phyloP scores from a whole-genome alignment of 441 rosid genomes.

The Melianthus villosus region DNA sequence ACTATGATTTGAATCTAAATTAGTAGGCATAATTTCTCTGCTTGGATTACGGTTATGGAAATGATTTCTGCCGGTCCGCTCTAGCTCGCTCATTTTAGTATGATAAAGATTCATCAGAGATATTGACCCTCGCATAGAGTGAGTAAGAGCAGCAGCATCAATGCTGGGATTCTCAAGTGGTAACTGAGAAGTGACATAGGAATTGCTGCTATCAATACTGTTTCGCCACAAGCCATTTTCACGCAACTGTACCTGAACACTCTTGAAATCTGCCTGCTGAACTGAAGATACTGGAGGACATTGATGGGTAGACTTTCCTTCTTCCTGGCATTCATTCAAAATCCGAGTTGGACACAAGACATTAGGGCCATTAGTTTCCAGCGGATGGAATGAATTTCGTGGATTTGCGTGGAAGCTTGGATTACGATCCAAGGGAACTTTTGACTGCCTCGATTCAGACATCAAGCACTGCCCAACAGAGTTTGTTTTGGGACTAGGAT shows the following conservation, averaged over 20 bases:
- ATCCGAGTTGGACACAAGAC: slow-evolving; percentile 19
- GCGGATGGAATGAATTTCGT: slow-evolving; percentile 17
- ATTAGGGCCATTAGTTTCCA: slow-evolving; percentile 18
- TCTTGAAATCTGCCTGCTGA: slow-evolving; percentile 23
- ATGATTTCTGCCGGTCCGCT: slow-evolving; percentile 17
- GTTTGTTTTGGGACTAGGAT: slow-evolving; percentile 20
- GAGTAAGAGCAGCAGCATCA: slow-evolving; percentile 14
- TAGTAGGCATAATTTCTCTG: slow-evolving; percentile 10
- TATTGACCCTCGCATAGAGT: slow-evolving; percentile 9
- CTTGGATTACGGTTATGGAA: slow-evolving; percentile 13
- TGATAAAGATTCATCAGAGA: slow-evolving; percentile 16
- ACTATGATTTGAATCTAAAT: slow-evolving; percentile 11
- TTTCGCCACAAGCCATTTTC: slow-evolving; percentile 16
- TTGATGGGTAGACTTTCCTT: slow-evolving; percentile 15
- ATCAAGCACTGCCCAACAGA: slow-evolving; percentile 16
- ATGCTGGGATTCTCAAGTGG: slow-evolving; percentile 18
- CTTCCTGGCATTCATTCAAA: slow-evolving; percentile 18
- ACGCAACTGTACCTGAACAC: slow-evolving; percentile 14
- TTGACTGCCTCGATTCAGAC: slow-evolving; percentile 24
- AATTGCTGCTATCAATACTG: slow-evolving; percentile 33
- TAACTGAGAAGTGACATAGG: slow-evolving; percentile 25
- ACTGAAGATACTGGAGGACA: slow-evolving; percentile 35
- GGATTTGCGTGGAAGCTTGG: slow-evolving; percentile 16
- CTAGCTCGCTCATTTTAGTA: slow-evolving; percentile 14
- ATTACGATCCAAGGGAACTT: slow-evolving; percentile 14